phyloP scores from a whole-genome alignment of 345 rosid species.

The Acer campestre region DNA sequence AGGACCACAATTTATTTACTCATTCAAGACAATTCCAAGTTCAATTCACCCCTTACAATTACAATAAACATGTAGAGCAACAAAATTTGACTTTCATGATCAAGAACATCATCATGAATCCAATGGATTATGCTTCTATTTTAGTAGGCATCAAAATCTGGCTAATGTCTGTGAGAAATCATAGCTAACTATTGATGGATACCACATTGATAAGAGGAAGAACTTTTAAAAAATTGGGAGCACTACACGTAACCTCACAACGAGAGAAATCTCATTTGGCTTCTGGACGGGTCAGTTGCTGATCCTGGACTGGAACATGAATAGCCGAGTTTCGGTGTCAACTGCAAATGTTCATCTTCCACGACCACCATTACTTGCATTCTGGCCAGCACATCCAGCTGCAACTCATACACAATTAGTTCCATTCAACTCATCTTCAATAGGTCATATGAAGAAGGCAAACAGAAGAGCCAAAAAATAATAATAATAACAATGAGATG shows the following conservation, averaged over 20 bases:
- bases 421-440: neutral
- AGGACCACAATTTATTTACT: constrained; percentile 6
- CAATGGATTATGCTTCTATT: neutral
- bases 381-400: constrained; percentile 3
- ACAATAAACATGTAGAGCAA: neutral
- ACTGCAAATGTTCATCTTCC: constrained; percentile 7
- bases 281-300: neutral
- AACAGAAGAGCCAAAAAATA: neutral
- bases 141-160: neutral
- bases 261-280: neutral
- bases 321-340: constrained; percentile 9
- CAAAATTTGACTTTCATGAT: neutral
- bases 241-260: constrained; percentile 1
- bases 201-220: neutral
- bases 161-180: neutral
- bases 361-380: constrained; percentile 4
- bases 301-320: constrained; percentile 5
- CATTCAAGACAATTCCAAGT: neutral
- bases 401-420: neutral
- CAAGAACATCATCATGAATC: neutral
- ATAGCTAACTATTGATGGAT: neutral
- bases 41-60: neutral
- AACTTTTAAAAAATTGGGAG: neutral
- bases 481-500: neutral
- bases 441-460: neutral